Evolutionary conservation across 1,284 basidiomycete genomes (phyloP).

Genomic region (Sanghuangporus baumii): DNA sequence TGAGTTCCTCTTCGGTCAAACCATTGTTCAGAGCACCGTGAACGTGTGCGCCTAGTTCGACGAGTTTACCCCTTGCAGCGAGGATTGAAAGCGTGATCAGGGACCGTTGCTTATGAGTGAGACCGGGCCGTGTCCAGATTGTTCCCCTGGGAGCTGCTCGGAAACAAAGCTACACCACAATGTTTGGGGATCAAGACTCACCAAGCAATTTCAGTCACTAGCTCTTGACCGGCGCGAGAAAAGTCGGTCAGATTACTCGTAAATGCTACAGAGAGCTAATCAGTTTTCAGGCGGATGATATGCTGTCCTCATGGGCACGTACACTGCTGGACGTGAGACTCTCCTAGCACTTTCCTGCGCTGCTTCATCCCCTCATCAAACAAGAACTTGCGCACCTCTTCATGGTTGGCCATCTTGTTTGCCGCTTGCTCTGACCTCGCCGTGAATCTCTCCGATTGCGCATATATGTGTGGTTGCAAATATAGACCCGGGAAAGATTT

Average conservation of each 20-base stretch:
- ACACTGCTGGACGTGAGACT: neutral
- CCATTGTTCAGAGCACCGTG: constrained; percentile 16
- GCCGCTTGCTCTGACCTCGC: neutral
- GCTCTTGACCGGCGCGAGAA: constrained; percentile 16
- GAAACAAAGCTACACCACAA: neutral
- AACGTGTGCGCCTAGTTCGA: constrained; percentile 12
- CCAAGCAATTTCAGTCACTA: constrained; percentile 16
- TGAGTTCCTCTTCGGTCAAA: constrained; percentile 16
- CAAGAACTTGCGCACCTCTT: neutral
- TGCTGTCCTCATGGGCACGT: neutral
- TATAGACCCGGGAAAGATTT: too few species aligned
- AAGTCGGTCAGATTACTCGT: constrained; percentile 9
- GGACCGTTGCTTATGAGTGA: constrained; percentile 14
- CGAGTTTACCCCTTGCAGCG: constrained; percentile 12
- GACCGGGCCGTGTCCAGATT: constrained; percentile 16
- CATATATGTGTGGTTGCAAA: neutral
- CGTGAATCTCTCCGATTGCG: neutral
- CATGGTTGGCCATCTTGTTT: neutral
- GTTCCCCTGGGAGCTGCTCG: constrained; percentile 5
- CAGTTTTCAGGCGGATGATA: neutral
- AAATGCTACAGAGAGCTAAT: neutral
- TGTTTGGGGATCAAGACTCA: neutral
- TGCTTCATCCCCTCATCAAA: neutral
- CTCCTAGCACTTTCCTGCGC: neutral
- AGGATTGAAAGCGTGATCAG: constrained; percentile 13